These are phyloP conservation scores for Rhexocercosporidium sp. DNA, from an alignment of 2,329 filamentous ascomycete genomes.

Conservation along the genomic window DNA sequence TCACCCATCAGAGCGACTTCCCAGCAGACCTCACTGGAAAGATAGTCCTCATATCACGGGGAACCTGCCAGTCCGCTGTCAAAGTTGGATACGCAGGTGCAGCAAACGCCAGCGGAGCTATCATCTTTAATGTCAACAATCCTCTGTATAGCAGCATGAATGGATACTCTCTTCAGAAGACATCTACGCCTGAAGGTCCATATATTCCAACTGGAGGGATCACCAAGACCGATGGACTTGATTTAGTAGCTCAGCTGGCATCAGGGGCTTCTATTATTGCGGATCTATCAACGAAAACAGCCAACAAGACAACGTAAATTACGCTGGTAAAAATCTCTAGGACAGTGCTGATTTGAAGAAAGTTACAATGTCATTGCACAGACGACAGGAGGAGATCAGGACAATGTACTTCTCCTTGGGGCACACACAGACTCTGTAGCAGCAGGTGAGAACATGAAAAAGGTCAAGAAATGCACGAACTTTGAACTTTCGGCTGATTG, in stretches of 20 bases:
- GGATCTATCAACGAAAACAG: conserved; percentile 17
- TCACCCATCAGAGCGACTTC: conserved; percentile 55
- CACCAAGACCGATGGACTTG: conserved; percentile 43
- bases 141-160: conserved; percentile 46
- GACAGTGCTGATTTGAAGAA: not conserved
- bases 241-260: conserved; percentile 14
- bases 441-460: conserved; percentile 48
- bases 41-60: conserved; percentile 72
- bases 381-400: conserved; percentile 59
- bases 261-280: conserved; percentile 19
- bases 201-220: conserved; percentile 55
- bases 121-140: conserved; percentile 73
- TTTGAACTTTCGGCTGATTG: not conserved
- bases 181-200: conserved; percentile 23
- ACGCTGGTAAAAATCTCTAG: too few species aligned
- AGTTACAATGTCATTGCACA: conserved; percentile 62
- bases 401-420: conserved; percentile 69
- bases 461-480: too few species aligned
- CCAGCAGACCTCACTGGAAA: conserved; percentile 59
- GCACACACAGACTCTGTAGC: conserved; percentile 66
- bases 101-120: conserved; percentile 68
- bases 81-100: conserved; percentile 71
- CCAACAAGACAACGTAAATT: not conserved
- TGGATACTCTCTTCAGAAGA: conserved; percentile 19
- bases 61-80: conserved; percentile 70